Percentiles rank a stretch among this genome's conserved stretches.
phyloP scores from a whole-genome alignment of 176 grass and related monocot genomes.

The Eragrostis curvula region DNA sequence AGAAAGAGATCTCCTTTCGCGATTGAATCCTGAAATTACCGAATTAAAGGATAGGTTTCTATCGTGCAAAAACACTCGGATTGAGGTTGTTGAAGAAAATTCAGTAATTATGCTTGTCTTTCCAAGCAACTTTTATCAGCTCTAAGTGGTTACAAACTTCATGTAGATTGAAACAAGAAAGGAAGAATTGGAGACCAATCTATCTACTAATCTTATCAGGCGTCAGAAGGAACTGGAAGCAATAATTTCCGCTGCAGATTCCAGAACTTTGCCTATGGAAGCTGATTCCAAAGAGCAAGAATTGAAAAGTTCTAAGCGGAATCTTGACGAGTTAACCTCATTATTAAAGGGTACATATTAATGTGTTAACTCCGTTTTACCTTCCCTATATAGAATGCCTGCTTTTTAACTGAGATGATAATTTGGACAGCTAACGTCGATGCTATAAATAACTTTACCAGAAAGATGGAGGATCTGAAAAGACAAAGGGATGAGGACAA shows the following conservation, averaged over 20 bases:
- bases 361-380: conserved; percentile 12
- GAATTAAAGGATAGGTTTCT: conserved; percentile 83
- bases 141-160: conserved; percentile 16
- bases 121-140: not conserved
- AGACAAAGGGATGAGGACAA: conserved; percentile 79
- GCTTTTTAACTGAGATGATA: conserved; percentile 24
- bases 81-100: conserved; percentile 72
- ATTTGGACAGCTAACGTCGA: conserved; percentile 62
- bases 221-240: conserved; percentile 89
- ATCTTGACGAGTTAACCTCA: conserved; percentile 74
- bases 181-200: conserved; percentile 95
- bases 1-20: conserved; percentile 87
- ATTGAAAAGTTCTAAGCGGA: conserved; percentile 69
- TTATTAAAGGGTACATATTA: conserved; percentile 71
- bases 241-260: conserved; percentile 90
- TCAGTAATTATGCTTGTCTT: conserved; percentile 13
- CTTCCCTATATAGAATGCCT: conserved; percentile 12
- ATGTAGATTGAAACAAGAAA: conserved; percentile 93
- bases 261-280: conserved; percentile 69
- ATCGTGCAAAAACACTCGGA: conserved; percentile 84
- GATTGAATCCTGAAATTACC: conserved; percentile 97
- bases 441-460: conserved; percentile 63
- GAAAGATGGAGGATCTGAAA: conserved; percentile 74
- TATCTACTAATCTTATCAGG: conserved; percentile 97
- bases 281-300: conserved; percentile 79